phyloP scores from a whole-genome alignment of 169 alveolate genomes.

The Ichthyophthirius multifiliis region DNA sequence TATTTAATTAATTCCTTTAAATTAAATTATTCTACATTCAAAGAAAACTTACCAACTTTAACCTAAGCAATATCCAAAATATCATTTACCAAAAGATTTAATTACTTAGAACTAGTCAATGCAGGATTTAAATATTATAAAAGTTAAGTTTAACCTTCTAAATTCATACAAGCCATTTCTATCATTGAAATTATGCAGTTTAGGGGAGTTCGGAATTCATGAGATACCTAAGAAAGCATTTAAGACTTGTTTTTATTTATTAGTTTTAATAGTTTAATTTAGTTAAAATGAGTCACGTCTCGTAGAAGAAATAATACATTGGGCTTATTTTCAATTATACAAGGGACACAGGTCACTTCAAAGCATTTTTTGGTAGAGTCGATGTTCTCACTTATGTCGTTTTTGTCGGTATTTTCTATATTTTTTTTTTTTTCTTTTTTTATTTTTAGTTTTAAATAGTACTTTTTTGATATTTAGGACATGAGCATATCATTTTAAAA shows the following conservation, averaged over 20 bases:
- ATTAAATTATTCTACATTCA: background rate
- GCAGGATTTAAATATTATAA: constrained; percentile 19
- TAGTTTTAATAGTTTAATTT: background rate
- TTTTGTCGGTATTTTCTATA: background rate
- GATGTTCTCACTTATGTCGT: background rate
- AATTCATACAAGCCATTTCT: constrained; percentile 9
- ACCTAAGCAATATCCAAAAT: constrained; percentile 32
- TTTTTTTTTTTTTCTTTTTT: background rate
- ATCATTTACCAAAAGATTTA: constrained; percentile 15
- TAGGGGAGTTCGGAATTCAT: constrained; percentile 35
- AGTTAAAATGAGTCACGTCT: background rate
- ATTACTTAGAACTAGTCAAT: background rate
- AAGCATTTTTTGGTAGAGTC: background rate
- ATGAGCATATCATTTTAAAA: background rate
- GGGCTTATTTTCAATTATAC: background rate
- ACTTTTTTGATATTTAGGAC: background rate
- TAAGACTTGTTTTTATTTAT: background rate
- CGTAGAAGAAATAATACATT: background rate
- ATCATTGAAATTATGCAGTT: constrained; percentile 31
- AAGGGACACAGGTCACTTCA: background rate
- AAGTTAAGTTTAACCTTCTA: background rate
- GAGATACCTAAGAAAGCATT: constrained; percentile 20
- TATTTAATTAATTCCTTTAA: background rate
- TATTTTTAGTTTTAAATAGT: background rate
- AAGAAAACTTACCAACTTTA: constrained; percentile 7